Evolutionary conservation across 768 basidiomycete genomes (phyloP).

Genomic region (Boletus barrowsii): DNA sequence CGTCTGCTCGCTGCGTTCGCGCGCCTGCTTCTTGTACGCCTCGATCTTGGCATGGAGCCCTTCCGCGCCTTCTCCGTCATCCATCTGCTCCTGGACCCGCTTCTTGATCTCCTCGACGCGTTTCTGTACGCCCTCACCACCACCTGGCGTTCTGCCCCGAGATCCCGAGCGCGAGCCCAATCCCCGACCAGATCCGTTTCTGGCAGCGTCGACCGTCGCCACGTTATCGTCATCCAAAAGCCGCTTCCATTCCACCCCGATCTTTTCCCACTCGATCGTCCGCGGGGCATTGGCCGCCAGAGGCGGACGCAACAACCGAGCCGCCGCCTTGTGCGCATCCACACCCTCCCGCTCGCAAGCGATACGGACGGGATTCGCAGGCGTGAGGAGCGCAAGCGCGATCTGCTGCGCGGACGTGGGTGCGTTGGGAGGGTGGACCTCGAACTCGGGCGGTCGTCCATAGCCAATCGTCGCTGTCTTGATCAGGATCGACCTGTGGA

Average conservation of each 20-base stretch:
- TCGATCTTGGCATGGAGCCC: slow-evolving; percentile 6
- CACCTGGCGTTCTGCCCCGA: neutral
- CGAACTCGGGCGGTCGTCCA: slow-evolving; percentile 43
- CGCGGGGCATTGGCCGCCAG: slow-evolving; percentile 5
- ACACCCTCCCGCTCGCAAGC: slow-evolving; percentile 29
- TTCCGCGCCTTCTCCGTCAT: neutral
- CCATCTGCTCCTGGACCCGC: neutral
- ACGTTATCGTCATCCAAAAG: slow-evolving; percentile 2
- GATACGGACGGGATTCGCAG: slow-evolving; percentile 20
- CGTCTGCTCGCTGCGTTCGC: neutral
- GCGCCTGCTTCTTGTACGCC: slow-evolving; percentile 1
- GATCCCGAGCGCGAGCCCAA: neutral
- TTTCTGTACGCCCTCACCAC: neutral
- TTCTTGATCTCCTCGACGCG: slow-evolving; percentile 5
- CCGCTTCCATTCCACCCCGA: slow-evolving; percentile 22
- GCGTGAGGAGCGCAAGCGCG: slow-evolving; percentile 37
- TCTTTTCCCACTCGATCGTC: slow-evolving; percentile 18
- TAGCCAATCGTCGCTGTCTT: slow-evolving; percentile 49
- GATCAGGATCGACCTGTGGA: slow-evolving; percentile 48
- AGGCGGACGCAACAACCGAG: slow-evolving; percentile 11
- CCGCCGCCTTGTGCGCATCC: slow-evolving; percentile 17
- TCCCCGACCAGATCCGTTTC: neutral
- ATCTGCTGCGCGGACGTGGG: slow-evolving; percentile 41
- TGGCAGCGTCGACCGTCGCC: neutral
- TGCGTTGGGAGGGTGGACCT: slow-evolving; percentile 42